Evolutionary conservation across 139 green algal species (phyloP).

Genomic region (Spirogloea muscicola): DNA sequence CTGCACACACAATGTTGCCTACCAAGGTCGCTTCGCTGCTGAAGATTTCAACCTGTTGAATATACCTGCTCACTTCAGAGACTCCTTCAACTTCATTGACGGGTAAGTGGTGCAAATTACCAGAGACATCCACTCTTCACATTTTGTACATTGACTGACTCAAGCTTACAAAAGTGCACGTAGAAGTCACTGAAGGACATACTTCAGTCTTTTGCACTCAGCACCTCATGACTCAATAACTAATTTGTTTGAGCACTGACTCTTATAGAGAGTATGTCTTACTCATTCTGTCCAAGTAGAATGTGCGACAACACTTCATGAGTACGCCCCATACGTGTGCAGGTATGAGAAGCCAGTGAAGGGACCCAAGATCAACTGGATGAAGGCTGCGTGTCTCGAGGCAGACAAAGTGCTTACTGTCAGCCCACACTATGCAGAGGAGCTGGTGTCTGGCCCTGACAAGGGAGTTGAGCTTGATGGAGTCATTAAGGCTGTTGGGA

Average conservation of each 20-base stretch:
- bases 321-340: background rate
- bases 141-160: too few species aligned
- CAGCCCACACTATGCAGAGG: slow-evolving; percentile 91
- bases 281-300: too few species aligned
- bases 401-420: slow-evolving; percentile 92
- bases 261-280: too few species aligned
- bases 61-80: slow-evolving; percentile 60
- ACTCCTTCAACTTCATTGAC: slow-evolving; percentile 80
- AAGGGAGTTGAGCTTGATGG: slow-evolving; percentile 87
- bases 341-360: slow-evolving; percentile 58
- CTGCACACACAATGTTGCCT: slow-evolving; percentile 97
- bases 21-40: slow-evolving; percentile 87
- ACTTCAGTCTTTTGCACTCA: too few species aligned
- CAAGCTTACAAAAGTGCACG: too few species aligned
- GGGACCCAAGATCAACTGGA: slow-evolving; percentile 91
- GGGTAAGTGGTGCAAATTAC: slow-evolving; percentile 72
- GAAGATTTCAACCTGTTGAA: slow-evolving; percentile 70
- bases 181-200: too few species aligned
- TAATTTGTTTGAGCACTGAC: too few species aligned
- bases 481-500: slow-evolving; percentile 63
- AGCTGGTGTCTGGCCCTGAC: slow-evolving; percentile 70
- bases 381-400: slow-evolving; percentile 82
- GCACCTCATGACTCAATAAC: too few species aligned
- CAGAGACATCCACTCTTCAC: too few species aligned
- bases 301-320: too few species aligned